Conservation (phyloP, 1,284 basidiomycete species). For the Stereum hirsutum region DNA sequence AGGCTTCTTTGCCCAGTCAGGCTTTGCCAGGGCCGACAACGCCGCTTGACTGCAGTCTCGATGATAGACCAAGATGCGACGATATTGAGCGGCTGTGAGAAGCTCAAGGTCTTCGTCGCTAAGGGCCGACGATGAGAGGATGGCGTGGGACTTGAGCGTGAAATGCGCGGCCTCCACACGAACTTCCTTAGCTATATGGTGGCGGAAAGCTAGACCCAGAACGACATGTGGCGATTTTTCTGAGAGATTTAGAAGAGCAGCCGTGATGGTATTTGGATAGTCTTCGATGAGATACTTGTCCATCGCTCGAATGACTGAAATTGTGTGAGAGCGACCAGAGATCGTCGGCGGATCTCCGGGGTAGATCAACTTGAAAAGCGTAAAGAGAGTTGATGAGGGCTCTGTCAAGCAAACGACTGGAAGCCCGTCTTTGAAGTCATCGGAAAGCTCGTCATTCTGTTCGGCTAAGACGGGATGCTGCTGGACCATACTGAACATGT, state of each 20-base stretch:
- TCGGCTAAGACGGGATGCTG: too few relatives aligned
- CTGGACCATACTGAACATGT: constrained; percentile 12
- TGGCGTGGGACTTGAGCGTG: background rate
- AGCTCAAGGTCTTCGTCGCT: constrained; percentile 1
- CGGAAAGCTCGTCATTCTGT: too few relatives aligned
- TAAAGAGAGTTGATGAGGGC: background rate
- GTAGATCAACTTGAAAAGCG: background rate
- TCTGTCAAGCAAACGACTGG: background rate
- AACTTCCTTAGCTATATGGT: background rate
- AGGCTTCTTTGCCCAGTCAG: too few relatives aligned
- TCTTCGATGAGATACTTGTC: constrained; percentile 1
- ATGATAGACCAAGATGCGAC: constrained; percentile 1
- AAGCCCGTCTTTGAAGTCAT: background rate
- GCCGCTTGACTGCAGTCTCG: background rate
- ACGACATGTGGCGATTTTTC: background rate
- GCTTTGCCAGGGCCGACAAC: too few relatives aligned
- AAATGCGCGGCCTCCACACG: too few relatives aligned
- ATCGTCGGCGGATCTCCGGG: background rate
- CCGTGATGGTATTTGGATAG: background rate
- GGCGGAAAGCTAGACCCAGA: background rate
- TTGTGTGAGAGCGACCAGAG: background rate
- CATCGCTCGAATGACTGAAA: background rate
- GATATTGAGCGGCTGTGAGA: background rate
- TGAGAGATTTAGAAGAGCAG: background rate
- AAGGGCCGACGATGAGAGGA: background rate